phyloP scores from a whole-genome alignment of 352 stramenopile genomes.

The Pythium chondricola region DNA sequence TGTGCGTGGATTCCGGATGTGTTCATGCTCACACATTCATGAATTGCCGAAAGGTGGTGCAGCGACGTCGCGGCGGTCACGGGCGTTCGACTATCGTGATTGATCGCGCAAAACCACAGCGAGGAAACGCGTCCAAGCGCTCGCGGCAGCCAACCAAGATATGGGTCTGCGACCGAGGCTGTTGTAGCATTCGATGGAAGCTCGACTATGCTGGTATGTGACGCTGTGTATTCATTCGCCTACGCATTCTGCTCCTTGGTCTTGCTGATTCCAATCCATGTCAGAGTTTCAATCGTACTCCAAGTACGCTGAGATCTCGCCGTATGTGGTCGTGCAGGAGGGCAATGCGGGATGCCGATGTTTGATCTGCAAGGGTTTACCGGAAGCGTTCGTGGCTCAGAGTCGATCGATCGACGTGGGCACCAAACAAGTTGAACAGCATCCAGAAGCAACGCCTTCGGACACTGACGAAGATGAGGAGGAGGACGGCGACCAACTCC shows the following conservation, averaged over 20 bases:
- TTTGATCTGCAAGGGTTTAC: constrained; percentile 50
- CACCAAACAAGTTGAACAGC: too few species aligned
- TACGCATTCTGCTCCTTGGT: not conserved
- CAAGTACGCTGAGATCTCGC: constrained; percentile 57
- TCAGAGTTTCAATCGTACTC: constrained; percentile 55
- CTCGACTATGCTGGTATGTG: constrained; percentile 55
- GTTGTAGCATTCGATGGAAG: constrained; percentile 70
- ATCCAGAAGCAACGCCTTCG: constrained; percentile 13
- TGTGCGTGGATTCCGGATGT: too few species aligned
- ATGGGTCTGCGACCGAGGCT: constrained; percentile 56
- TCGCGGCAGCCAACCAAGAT: constrained; percentile 27
- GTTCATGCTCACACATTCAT: too few species aligned
- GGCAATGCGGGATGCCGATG: constrained; percentile 41
- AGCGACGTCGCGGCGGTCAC: constrained; percentile 3
- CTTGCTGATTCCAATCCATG: not conserved
- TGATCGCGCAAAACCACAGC: not conserved
- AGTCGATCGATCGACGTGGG: too few species aligned
- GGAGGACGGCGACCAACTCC: not conserved
- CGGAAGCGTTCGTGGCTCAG: constrained; percentile 23
- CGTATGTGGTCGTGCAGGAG: constrained; percentile 60
- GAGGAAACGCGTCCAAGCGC: not conserved
- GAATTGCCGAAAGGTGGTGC: not conserved
- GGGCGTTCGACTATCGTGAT: constrained; percentile 9
- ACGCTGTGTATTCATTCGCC: constrained; percentile 2
- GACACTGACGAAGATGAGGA: constrained; percentile 20